A percentile compares a stretch with the other conserved stretches of the same genome.
phyloP scores from a whole-genome alignment of 495 filamentous ascomycete genomes.

The Lineolata rhizophorae region DNA sequence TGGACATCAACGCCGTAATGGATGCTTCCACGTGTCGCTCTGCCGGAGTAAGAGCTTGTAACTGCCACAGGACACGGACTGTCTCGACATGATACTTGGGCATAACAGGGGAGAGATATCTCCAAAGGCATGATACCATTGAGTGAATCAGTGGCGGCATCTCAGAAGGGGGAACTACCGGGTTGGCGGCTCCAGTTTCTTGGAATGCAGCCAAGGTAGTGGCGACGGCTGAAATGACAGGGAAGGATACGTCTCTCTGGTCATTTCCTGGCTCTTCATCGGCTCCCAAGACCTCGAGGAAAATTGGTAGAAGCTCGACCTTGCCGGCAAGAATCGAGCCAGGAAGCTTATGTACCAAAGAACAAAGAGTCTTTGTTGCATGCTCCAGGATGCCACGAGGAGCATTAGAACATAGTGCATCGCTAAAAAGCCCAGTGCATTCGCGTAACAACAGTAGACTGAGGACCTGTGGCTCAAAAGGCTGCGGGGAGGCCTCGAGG shows the following conservation, averaged over 20 bases:
- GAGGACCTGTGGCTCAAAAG: too few relatives aligned
- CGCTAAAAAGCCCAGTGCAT: too few relatives aligned
- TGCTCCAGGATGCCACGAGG: too few relatives aligned
- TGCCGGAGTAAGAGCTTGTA: constrained; percentile 44
- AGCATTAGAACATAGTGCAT: too few relatives aligned
- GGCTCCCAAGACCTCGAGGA: too few relatives aligned
- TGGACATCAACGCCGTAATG: constrained; percentile 44
- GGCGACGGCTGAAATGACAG: constrained; percentile 22
- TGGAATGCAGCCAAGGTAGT: constrained; percentile 40
- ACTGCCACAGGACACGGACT: constrained; percentile 62
- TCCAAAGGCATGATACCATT: constrained; percentile 53
- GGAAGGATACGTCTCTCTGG: constrained; percentile 5
- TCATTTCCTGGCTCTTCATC: too few relatives aligned
- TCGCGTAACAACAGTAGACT: too few relatives aligned
- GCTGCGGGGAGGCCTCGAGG: too few relatives aligned
- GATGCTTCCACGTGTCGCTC: constrained; percentile 53
- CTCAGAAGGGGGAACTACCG: constrained; percentile 29
- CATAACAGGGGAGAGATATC: constrained; percentile 50
- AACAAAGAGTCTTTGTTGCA: too few relatives aligned
- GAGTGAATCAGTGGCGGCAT: constrained; percentile 42
- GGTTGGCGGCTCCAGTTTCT: constrained; percentile 21
- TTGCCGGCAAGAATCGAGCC: too few relatives aligned
- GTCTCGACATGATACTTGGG: constrained; percentile 89
- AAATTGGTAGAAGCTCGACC: too few relatives aligned
- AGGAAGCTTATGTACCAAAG: too few relatives aligned